Percentiles rank a stretch among this genome's conserved stretches.
Evolutionary conservation across 2,329 filamentous ascomycete genomes (phyloP).

Genomic region (Trichoderma hamatum): DNA sequence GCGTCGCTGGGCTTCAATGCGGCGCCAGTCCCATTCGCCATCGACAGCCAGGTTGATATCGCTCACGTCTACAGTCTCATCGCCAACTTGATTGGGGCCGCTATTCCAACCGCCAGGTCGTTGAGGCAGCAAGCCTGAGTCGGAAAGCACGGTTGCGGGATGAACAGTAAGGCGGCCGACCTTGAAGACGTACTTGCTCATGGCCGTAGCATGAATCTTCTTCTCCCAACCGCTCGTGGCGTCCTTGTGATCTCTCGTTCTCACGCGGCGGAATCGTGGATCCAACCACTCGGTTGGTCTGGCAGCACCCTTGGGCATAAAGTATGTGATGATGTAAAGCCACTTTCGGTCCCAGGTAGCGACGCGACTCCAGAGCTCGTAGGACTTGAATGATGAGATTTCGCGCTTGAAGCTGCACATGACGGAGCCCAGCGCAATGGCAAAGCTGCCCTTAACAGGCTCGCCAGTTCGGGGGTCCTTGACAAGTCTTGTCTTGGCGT

Average conservation of each 20-base stretch:
- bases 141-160: conserved; percentile 73
- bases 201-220: conserved; percentile 69
- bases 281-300: conserved; percentile 58
- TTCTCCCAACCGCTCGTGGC: conserved; percentile 56
- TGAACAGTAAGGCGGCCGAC: conserved; percentile 80
- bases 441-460: conserved; percentile 57
- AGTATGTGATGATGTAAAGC: conserved; percentile 76
- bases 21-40: conserved; percentile 60
- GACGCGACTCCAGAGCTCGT: conserved; percentile 74
- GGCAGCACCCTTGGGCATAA: conserved; percentile 65
- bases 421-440: conserved; percentile 72
- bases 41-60: conserved; percentile 41
- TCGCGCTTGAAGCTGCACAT: conserved; percentile 74
- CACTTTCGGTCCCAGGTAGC: conserved; percentile 81
- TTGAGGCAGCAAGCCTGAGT: conserved; percentile 73
- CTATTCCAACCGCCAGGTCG: conserved; percentile 67
- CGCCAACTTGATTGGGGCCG: conserved; percentile 48
- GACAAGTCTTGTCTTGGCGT: conserved; percentile 54
- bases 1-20: conserved; percentile 57
- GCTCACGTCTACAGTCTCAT: conserved; percentile 43
- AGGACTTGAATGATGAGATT: conserved; percentile 68
- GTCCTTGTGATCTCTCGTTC: conserved; percentile 44
- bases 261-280: conserved; percentile 47
- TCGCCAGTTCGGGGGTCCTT: conserved; percentile 51
- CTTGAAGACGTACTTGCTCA: conserved; percentile 84